phyloP scores from a whole-genome alignment of 2,329 filamentous ascomycete species.

The Zymoseptoria ardabiliae region DNA sequence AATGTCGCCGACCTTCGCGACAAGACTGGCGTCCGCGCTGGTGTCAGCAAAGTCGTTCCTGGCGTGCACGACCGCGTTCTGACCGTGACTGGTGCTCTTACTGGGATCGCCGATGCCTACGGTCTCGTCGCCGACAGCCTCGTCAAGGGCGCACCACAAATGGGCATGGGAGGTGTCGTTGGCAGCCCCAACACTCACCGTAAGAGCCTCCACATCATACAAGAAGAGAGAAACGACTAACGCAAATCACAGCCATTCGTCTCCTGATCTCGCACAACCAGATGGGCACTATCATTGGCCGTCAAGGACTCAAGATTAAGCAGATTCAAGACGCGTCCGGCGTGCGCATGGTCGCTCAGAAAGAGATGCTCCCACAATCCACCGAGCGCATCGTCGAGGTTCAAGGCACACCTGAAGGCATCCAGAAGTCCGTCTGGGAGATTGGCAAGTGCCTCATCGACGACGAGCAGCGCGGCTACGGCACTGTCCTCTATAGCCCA shows the following conservation, averaged over 20 bases:
- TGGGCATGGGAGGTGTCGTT: conserved; percentile 92
- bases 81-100: conserved; percentile 85
- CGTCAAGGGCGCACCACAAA: conserved; percentile 83
- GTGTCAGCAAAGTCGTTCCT: conserved; percentile 96
- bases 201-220: conserved; percentile 48
- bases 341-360: conserved; percentile 98
- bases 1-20: conserved; percentile 96
- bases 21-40: conserved; percentile 95
- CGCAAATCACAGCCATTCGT: conserved; percentile 65
- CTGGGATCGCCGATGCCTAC: conserved; percentile 85
- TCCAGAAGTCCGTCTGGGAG: conserved; percentile 95
- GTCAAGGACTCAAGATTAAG: conserved; percentile 97
- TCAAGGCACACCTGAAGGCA: conserved; percentile 87
- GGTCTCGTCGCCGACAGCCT: conserved; percentile 85
- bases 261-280: conserved; percentile 98
- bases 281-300: conserved; percentile 98
- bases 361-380: conserved; percentile 98
- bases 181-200: conserved; percentile 87
- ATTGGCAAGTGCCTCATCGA: conserved; percentile 98
- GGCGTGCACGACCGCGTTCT: conserved; percentile 95
- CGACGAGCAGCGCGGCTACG: conserved; percentile 94
- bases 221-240: conserved; percentile 10
- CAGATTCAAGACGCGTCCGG: conserved; percentile 95
- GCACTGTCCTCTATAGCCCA: conserved; percentile 95
- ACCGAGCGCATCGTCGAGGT: conserved; percentile 97